These are phyloP conservation scores for Exophiala calicioides DNA, from an alignment of 2,329 filamentous ascomycete genomes.

Conservation along the genomic window DNA sequence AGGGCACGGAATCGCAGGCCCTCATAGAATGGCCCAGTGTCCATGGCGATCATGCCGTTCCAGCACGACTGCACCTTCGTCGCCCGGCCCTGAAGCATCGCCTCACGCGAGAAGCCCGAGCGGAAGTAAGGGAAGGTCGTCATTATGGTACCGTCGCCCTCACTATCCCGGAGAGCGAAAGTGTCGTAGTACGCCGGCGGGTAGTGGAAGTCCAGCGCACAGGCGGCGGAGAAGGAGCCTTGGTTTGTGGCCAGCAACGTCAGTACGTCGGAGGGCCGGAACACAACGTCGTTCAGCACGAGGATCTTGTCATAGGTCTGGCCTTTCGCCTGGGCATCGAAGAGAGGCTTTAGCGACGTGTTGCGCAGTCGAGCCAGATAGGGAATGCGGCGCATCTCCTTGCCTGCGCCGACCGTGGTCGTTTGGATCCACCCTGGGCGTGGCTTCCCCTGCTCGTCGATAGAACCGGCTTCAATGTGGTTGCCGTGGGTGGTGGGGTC, in stretches of 20 bases:
- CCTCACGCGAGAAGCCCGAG: slow-evolving; percentile 50
- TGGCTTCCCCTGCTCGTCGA: slow-evolving; percentile 40
- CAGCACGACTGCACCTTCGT: slow-evolving; percentile 66
- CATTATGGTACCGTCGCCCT: slow-evolving; percentile 64
- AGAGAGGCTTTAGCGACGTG: slow-evolving; percentile 60
- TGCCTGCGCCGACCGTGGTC: slow-evolving; percentile 40
- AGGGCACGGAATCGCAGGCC: slow-evolving; percentile 65
- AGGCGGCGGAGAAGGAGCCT: slow-evolving; percentile 65
- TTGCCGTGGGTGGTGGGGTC: slow-evolving; percentile 62
- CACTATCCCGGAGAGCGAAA: slow-evolving; percentile 68
- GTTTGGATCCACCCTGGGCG: slow-evolving; percentile 60
- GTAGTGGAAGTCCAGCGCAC: slow-evolving; percentile 68
- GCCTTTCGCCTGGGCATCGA: slow-evolving; percentile 52
- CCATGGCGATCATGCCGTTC: slow-evolving; percentile 60
- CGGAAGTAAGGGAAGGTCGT: slow-evolving; percentile 69
- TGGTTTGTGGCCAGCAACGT: slow-evolving; percentile 61
- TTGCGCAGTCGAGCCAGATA: slow-evolving; percentile 68
- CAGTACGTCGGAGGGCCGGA: slow-evolving; percentile 54
- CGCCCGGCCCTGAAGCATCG: slow-evolving; percentile 54
- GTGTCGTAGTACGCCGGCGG: slow-evolving; percentile 71
- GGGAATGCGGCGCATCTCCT: slow-evolving; percentile 66
- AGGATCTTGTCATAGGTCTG: slow-evolving; percentile 59
- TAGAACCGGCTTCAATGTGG: slow-evolving; percentile 50
- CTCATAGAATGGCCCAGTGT: slow-evolving; percentile 57
- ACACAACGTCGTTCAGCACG: slow-evolving; percentile 56